These are phyloP conservation scores for Veloporphyrellus conicus DNA, from an alignment of 1,284 basidiomycete genomes.

Conservation along the genomic window DNA sequence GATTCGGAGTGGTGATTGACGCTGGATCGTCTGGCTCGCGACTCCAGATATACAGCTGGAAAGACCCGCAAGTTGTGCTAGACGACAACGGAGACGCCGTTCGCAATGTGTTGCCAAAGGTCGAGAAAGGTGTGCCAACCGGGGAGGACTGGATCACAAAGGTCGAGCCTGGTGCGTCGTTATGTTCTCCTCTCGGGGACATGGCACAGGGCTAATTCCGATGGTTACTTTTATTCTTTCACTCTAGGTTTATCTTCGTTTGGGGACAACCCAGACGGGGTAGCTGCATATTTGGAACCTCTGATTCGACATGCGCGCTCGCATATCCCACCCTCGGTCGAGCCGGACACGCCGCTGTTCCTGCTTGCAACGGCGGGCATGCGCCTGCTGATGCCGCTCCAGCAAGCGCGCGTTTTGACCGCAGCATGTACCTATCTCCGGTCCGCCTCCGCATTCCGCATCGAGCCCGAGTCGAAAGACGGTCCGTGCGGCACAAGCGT, in stretches of 20 bases:
- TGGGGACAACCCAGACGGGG: slow-evolving; percentile 62
- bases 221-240: background rate
- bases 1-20: slow-evolving; percentile 95
- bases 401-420: slow-evolving; percentile 71
- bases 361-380: slow-evolving; percentile 96
- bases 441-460: slow-evolving; percentile 69
- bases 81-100: slow-evolving; percentile 45
- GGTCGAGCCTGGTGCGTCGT: slow-evolving; percentile 82
- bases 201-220: background rate
- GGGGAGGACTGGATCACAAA: slow-evolving; percentile 87
- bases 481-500: slow-evolving; percentile 88
- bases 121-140: slow-evolving; percentile 85
- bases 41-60: slow-evolving; percentile 97
- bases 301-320: slow-evolving; percentile 79
- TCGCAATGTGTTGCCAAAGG: slow-evolving; percentile 62
- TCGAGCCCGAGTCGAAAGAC: slow-evolving; percentile 56
- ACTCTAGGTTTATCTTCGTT: slow-evolving; percentile 82
- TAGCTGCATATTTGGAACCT: slow-evolving; percentile 76
- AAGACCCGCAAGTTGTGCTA: slow-evolving; percentile 62
- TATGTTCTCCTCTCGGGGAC: background rate
- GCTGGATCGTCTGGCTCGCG: slow-evolving; percentile 96
- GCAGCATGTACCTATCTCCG: slow-evolving; percentile 77
- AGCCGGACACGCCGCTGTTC: slow-evolving; percentile 84
- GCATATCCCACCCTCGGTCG: slow-evolving; percentile 81
- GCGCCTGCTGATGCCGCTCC: slow-evolving; percentile 73